A percentile compares a stretch with the other conserved stretches of the same genome.
phyloP scores from a whole-genome alignment of 75 land plant species.

The Ceratopteris richardii region DNA sequence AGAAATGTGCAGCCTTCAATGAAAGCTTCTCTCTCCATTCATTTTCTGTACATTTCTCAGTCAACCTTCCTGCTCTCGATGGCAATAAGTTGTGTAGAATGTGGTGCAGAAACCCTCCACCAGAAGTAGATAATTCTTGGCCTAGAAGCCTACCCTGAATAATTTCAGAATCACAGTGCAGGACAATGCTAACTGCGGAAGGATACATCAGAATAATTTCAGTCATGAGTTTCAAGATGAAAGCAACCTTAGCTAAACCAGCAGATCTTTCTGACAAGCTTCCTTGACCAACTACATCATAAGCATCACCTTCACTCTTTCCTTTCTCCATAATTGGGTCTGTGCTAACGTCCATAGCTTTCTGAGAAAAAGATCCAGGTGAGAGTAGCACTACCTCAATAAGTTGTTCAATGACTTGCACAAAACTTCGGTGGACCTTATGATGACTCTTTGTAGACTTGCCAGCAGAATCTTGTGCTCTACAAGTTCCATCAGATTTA shows the following conservation, averaged over 20 bases:
- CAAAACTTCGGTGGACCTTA: slow-evolving; percentile 80
- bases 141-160: slow-evolving; percentile 40
- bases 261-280: slow-evolving; percentile 55
- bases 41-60: slow-evolving; percentile 54
- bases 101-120: slow-evolving; percentile 76
- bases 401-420: slow-evolving; percentile 77
- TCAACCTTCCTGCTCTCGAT: slow-evolving; percentile 31
- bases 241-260: slow-evolving; percentile 74
- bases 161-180: slow-evolving; percentile 87
- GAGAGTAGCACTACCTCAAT: slow-evolving; percentile 60
- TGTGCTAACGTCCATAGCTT: slow-evolving; percentile 85
- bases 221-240: slow-evolving; percentile 74
- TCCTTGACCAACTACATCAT: slow-evolving; percentile 27
- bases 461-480: slow-evolving; percentile 38
- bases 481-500: slow-evolving; percentile 29
- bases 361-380: slow-evolving; percentile 26
- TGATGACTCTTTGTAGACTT: slow-evolving; percentile 41
- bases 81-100: slow-evolving; percentile 79
- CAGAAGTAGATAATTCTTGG: slow-evolving; percentile 14
- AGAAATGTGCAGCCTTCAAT: slow-evolving; percentile 64
- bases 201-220: slow-evolving; percentile 83
- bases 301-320: slow-evolving; percentile 49
- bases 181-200: slow-evolving; percentile 65
- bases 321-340: slow-evolving; percentile 58
- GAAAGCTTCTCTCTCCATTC: slow-evolving; percentile 92